Evolutionary conservation across 164 flowering plant genomes (phyloP).

Genomic region (Platanus orientalis): DNA sequence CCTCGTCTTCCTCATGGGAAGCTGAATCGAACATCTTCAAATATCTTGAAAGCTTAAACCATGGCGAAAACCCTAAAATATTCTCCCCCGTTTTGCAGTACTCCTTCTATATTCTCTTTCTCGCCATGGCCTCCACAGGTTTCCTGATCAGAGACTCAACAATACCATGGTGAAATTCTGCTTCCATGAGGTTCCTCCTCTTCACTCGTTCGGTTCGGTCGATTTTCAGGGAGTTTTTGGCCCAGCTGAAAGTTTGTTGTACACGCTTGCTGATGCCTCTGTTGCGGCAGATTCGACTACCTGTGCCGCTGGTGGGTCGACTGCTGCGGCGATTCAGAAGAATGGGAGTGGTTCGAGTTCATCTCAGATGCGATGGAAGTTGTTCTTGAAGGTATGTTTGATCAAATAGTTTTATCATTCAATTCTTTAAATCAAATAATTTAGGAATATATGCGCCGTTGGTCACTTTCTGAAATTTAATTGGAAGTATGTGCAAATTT

Average conservation of each 20-base stretch:
- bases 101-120: conserved; percentile 43
- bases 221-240: conserved; percentile 20
- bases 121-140: conserved; percentile 32
- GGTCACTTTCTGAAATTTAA: too few species aligned
- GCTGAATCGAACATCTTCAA: too few species aligned
- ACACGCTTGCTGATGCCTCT: conserved; percentile 35
- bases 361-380: conserved; percentile 35
- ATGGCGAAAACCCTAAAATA: conserved; percentile 78
- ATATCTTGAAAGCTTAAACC: conserved; percentile 9
- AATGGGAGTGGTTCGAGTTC: conserved; percentile 39
- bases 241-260: conserved; percentile 25
- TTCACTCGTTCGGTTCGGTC: conserved; percentile 12
- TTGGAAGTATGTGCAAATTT: too few species aligned
- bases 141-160: conserved; percentile 16
- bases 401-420: too few species aligned
- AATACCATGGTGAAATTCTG: conserved; percentile 21
- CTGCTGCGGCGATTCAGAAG: conserved; percentile 27
- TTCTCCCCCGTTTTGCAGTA: conserved; percentile 44
- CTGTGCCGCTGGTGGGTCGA: conserved; percentile 6
- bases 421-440: too few species aligned
- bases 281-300: conserved; percentile 23
- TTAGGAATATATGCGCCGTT: too few species aligned
- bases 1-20: too few species aligned
- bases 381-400: conserved; percentile 28
- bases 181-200: conserved; percentile 23